Evolutionary conservation across 1,284 basidiomycete genomes (phyloP).

Genomic region (Naganishia sp.): DNA sequence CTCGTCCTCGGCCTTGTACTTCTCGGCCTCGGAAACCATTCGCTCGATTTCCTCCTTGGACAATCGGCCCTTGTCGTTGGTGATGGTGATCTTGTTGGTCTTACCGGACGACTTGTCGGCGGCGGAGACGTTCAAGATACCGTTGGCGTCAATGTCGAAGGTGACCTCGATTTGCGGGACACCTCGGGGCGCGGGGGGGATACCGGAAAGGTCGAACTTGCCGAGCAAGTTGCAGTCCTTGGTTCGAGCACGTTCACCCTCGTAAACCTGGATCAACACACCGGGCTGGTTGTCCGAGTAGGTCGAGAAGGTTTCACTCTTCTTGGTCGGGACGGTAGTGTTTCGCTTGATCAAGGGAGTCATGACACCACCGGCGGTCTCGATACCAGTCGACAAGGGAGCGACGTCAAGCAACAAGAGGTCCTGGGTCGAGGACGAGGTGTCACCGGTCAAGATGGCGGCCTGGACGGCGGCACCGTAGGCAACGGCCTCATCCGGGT

Average conservation of each 20-base stretch:
- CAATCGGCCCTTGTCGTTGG: constrained; percentile 97
- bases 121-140: constrained; percentile 94
- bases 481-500: constrained; percentile 99
- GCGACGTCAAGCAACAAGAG: constrained; percentile 95
- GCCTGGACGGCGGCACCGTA: constrained; percentile 99
- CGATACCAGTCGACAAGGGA: constrained; percentile 76
- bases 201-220: constrained; percentile 97
- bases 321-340: constrained; percentile 98
- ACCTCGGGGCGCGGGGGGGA: constrained; percentile 96
- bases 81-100: constrained; percentile 89
- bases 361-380: constrained; percentile 99
- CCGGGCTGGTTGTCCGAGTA: constrained; percentile 99
- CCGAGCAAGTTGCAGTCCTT: constrained; percentile 99
- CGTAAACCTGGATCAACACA: constrained; percentile 95
- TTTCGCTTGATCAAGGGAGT: constrained; percentile 90
- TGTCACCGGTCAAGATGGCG: constrained; percentile 96
- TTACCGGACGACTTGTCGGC: constrained; percentile 98
- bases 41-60: constrained; percentile 98
- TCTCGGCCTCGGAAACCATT: constrained; percentile 92
- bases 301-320: constrained; percentile 98
- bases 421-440: constrained; percentile 96
- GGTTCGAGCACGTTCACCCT: constrained; percentile 98
- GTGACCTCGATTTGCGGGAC: constrained; percentile 98
- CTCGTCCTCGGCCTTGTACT: constrained; percentile 59
- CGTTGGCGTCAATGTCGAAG: constrained; percentile 98